A percentile compares a stretch with the other conserved stretches of the same genome.
phyloP scores from a whole-genome alignment of 805 yeast genomes.

The Pichia sporocuriosa region DNA sequence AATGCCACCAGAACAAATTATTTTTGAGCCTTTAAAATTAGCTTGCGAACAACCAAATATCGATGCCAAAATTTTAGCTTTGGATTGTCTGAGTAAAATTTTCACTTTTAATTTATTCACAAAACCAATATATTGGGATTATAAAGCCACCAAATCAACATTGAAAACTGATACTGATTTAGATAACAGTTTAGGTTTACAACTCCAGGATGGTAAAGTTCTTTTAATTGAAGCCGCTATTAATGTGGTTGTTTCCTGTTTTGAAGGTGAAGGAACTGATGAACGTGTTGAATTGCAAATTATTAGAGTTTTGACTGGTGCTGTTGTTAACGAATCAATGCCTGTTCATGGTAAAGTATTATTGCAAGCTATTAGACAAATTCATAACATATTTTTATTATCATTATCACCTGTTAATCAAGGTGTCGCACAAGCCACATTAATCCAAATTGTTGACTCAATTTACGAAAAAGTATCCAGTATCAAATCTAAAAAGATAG shows the following conservation, averaged over 20 bases:
- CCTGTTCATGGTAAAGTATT: slow-evolving; percentile 88
- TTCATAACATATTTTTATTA: slow-evolving; percentile 84
- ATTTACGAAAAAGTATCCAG: slow-evolving; percentile 63
- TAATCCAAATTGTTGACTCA: slow-evolving; percentile 82
- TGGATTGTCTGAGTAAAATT: slow-evolving; percentile 81
- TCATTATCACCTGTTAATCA: slow-evolving; percentile 80
- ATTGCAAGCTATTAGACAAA: slow-evolving; percentile 85
- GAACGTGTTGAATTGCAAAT: slow-evolving; percentile 87
- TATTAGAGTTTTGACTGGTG: slow-evolving; percentile 83
- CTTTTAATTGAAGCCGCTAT: slow-evolving; percentile 75
- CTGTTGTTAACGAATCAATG: slow-evolving; percentile 70
- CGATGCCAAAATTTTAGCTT: slow-evolving; percentile 63
- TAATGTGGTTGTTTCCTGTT: slow-evolving; percentile 75
- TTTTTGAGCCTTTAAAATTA: slow-evolving; percentile 72
- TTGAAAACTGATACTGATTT: slow-evolving; percentile 30
- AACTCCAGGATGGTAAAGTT: slow-evolving; percentile 30
- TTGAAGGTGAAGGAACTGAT: slow-evolving; percentile 89
- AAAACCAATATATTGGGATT: slow-evolving; percentile 43
- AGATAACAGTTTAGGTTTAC: slow-evolving; percentile 40
- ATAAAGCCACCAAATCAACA: slow-evolving; percentile 24
- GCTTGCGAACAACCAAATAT: slow-evolving; percentile 64
- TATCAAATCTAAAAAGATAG: background rate
- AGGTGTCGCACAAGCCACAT: slow-evolving; percentile 89
- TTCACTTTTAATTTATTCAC: slow-evolving; percentile 81
- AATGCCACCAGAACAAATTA: slow-evolving; percentile 40